Evolutionary conservation across 2,329 filamentous ascomycete species (phyloP).

Genomic region (Venturiaceae sp.): DNA sequence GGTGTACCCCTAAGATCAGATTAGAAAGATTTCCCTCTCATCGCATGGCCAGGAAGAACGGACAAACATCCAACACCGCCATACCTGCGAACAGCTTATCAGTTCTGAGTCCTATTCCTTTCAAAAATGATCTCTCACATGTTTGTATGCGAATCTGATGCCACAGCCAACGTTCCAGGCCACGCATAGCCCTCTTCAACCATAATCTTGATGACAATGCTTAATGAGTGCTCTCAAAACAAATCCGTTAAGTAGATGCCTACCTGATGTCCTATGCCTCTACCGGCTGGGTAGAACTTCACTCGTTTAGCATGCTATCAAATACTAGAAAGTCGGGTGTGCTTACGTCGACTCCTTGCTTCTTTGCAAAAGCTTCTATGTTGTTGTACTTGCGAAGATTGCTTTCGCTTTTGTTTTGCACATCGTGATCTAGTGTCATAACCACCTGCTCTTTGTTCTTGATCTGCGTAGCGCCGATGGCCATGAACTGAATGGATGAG

Average conservation of each 20-base stretch:
- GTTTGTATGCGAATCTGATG: slow-evolving; percentile 68
- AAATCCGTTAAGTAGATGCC: not conserved
- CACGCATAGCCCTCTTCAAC: slow-evolving; percentile 76
- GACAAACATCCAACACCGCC: not conserved
- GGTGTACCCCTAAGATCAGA: too few relatives aligned
- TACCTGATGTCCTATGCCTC: slow-evolving; percentile 88
- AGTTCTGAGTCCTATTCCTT: slow-evolving; percentile 73
- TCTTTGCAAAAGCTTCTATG: slow-evolving; percentile 72
- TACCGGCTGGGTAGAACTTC: slow-evolving; percentile 67
- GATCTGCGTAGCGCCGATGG: slow-evolving; percentile 67
- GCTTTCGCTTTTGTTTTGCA: slow-evolving; percentile 68
- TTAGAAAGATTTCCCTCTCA: too few relatives aligned
- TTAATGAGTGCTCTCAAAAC: not conserved
- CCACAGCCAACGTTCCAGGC: slow-evolving; percentile 77
- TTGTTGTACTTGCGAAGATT: slow-evolving; percentile 76
- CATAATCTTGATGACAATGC: too few relatives aligned
- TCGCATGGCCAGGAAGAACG: too few relatives aligned
- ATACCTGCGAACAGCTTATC: too few relatives aligned
- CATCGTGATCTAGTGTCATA: slow-evolving; percentile 79
- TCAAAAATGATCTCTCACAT: slow-evolving; percentile 75
- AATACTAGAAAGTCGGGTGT: too few relatives aligned
- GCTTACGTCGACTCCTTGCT: slow-evolving; percentile 68
- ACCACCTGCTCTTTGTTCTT: slow-evolving; percentile 66
- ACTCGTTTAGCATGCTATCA: too few relatives aligned
- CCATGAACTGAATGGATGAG: too few relatives aligned